Conservation (phyloP, 306 rosid species). For the Dryas alaskensis region DNA sequence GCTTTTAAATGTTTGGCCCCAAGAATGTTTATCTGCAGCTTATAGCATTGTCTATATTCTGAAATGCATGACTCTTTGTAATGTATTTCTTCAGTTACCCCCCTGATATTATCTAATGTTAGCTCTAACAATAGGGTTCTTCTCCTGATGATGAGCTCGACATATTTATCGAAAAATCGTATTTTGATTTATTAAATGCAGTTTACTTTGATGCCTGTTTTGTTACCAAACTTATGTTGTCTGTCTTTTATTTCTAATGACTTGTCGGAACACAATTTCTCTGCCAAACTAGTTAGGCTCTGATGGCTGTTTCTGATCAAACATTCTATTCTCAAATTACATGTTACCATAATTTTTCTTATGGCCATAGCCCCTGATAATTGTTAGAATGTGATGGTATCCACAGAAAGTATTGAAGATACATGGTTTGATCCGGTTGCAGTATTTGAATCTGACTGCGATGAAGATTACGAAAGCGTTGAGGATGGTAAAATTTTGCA, state of each 20-base stretch:
- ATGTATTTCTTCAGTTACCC: background rate
- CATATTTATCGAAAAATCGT: too few relatives aligned
- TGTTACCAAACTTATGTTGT: background rate
- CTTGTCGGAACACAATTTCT: background rate
- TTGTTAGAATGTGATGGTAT: slow-evolving; percentile 23
- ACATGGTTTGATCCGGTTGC: slow-evolving; percentile 81
- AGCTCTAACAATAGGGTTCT: background rate
- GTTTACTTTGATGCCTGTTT: too few relatives aligned
- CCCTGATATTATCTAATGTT: background rate
- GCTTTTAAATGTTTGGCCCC: background rate
- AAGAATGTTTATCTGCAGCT: background rate
- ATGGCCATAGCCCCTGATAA: background rate
- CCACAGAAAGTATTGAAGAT: slow-evolving; percentile 58
- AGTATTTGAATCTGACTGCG: slow-evolving; percentile 78
- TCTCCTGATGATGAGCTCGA: background rate
- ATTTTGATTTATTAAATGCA: too few relatives aligned
- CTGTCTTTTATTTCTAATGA: background rate
- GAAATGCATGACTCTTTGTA: background rate
- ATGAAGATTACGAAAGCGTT: slow-evolving; percentile 85
- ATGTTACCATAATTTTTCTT: background rate
- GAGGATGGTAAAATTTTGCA: slow-evolving; percentile 58
- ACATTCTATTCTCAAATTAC: slow-evolving; percentile 10
- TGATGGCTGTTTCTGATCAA: background rate
- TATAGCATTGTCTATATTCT: background rate
- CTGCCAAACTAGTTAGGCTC: background rate